Evolutionary conservation across 805 yeast species (phyloP), one percentile per base, ranked within the genome.

Genomic region (Candida andamanensis): DNA sequence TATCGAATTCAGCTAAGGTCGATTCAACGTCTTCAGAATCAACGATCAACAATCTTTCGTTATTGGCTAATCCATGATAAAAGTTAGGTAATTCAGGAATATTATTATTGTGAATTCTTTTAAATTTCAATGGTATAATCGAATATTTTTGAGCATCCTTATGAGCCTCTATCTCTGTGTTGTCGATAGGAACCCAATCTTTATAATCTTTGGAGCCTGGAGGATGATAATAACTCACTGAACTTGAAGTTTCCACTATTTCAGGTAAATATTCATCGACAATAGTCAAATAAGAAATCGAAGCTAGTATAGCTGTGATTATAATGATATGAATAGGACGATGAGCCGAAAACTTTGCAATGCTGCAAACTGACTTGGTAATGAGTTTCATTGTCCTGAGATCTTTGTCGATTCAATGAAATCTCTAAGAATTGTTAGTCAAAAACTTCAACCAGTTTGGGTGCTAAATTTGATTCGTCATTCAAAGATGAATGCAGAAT

Each of bases 271-370:
- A 81, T 39, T 79, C 78, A 43, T 80, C 85, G 21, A 82, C 76
- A 3, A 80, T 72, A 3, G 89, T 72, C 37, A 89, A 67, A 54
- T 89, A 90, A 6, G 90, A 81, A 32, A 84, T 60, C 3, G 95
- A 80, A 2, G 95, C 92, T 24, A 85, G 54, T 29, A 87, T 59
- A 10, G 90, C 70, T 5, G 86, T 73, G 35, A 76, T 49, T 28
- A 86, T 76, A 32, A 89, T 78, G 33, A 86, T 73, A 58, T 89
- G 97, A 44, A 90, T 85, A 12, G 98, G 98, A 50, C 79, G 73
- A 38, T 74, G 73, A 10, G 95, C 92, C 32, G 90, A 76, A 15
- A 70, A 54, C 36, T 63, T 64, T 28, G 84, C 81, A 32, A 77
- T 24, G 8, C 26, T 33, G 33, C 36, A 33, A 24, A 30, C 29